phyloP scores from a whole-genome alignment of 2,329 filamentous ascomycete species.

The Alternaria tenuissima region DNA sequence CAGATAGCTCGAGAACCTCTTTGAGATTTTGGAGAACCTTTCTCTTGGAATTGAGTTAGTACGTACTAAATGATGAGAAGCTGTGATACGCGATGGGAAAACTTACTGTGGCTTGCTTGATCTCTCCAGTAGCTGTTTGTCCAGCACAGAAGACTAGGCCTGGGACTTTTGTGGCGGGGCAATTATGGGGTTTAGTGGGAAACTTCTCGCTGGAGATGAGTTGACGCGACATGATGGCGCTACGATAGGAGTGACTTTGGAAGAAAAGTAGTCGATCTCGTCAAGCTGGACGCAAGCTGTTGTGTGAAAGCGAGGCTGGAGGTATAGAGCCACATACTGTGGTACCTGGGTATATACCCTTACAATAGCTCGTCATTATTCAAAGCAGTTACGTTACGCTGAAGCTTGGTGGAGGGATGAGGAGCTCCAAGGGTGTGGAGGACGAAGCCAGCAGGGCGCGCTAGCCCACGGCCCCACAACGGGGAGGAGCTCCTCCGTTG shows the following conservation, averaged over 20 bases:
- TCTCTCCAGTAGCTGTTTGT: slow-evolving; percentile 35
- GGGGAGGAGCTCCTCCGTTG: neutral
- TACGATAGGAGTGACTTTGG: neutral
- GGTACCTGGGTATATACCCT: neutral
- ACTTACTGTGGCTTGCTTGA: slow-evolving; percentile 35
- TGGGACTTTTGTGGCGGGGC: slow-evolving; percentile 32
- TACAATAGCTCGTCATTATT: neutral
- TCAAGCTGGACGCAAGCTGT: neutral
- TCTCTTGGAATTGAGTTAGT: slow-evolving; percentile 4
- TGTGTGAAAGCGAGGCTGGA: neutral
- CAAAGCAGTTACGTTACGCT: neutral
- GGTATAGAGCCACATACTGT: neutral
- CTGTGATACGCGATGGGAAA: neutral
- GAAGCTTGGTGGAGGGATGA: neutral
- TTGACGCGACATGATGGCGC: slow-evolving; percentile 29
- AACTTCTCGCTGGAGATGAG: slow-evolving; percentile 38
- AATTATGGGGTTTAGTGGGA: slow-evolving; percentile 36
- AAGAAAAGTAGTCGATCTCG: neutral
- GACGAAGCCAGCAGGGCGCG: neutral
- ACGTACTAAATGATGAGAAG: neutral
- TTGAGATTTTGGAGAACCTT: slow-evolving; percentile 33
- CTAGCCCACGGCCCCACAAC: neutral
- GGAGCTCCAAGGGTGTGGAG: neutral
- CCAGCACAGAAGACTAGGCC: slow-evolving; percentile 35
- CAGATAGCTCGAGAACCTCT: slow-evolving; percentile 35